phyloP scores from a whole-genome alignment of 163 green algal genomes.

The Scenedesmus sp. region DNA sequence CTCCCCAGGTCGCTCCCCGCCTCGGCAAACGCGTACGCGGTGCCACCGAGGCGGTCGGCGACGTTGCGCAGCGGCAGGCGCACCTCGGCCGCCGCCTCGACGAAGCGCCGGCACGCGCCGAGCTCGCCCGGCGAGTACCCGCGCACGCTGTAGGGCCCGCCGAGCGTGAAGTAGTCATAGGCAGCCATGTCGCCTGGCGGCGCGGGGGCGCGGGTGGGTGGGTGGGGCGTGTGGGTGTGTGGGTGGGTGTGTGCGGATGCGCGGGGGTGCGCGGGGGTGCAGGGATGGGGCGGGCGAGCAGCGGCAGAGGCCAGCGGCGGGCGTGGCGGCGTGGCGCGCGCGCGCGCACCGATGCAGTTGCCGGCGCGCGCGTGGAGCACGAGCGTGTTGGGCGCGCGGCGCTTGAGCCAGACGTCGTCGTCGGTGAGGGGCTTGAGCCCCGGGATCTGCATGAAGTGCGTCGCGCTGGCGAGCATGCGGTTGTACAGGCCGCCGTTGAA shows the following conservation, averaged over 20 bases:
- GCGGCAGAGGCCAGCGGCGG: too few species aligned
- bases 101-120: conserved; percentile 78
- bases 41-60: conserved; percentile 49
- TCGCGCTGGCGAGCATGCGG: conserved; percentile 69
- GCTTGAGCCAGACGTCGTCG: conserved; percentile 57
- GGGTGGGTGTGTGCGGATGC: too few species aligned
- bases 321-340: too few species aligned
- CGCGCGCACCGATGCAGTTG: conserved; percentile 71
- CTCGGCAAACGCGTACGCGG: conserved; percentile 90
- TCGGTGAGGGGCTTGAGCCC: conserved; percentile 57
- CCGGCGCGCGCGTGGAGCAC: conserved; percentile 84
- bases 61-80: conserved; percentile 73
- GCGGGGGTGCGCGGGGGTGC: too few species aligned
- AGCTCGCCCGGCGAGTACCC: conserved; percentile 98
- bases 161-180: conserved; percentile 96
- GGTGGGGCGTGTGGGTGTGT: too few species aligned
- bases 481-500: conserved; percentile 88
- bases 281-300: not conserved
- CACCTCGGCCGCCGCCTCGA: conserved; percentile 77
- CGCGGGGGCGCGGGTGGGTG: too few species aligned
- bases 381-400: conserved; percentile 71
- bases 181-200: conserved; percentile 83
- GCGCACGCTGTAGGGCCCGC: conserved; percentile 90
- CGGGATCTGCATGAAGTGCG: conserved; percentile 78
- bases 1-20: conserved; percentile 87